Conservation (phyloP, 2,329 filamentous ascomycete genomes). For the Fusarium sp. region DNA sequence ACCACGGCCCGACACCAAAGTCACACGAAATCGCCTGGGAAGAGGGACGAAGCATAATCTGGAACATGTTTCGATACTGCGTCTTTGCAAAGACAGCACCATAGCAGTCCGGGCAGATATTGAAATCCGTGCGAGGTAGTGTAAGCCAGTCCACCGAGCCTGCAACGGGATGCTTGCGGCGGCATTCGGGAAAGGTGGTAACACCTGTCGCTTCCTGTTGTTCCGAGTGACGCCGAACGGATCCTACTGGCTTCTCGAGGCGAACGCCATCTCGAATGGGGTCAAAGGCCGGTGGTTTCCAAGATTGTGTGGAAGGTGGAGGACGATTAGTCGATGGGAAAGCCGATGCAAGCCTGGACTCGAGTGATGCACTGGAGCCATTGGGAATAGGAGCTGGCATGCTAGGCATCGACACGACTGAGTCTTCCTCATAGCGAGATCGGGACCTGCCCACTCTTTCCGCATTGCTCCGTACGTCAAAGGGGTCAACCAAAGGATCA, state of each 20-base stretch:
- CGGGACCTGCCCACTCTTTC: constrained; percentile 36
- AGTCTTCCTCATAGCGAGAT: constrained; percentile 36
- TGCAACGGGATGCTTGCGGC: constrained; percentile 69
- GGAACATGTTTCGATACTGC: constrained; percentile 74
- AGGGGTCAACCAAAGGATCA: constrained; percentile 41
- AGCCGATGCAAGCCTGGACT: constrained; percentile 34
- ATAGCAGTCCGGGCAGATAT: constrained; percentile 87
- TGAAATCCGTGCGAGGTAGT: constrained; percentile 76
- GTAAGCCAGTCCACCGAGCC: constrained; percentile 85
- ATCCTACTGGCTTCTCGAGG: constrained; percentile 56
- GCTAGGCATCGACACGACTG: constrained; percentile 41
- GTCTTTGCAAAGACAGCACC: constrained; percentile 74
- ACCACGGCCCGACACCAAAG: constrained; percentile 82
- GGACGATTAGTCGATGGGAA: constrained; percentile 42
- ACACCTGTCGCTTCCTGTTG: constrained; percentile 45
- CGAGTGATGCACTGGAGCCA: constrained; percentile 41
- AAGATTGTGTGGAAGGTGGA: constrained; percentile 49
- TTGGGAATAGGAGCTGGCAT: constrained; percentile 41
- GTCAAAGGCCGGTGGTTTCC: constrained; percentile 61
- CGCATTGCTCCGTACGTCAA: constrained; percentile 32
- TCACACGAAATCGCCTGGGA: constrained; percentile 76
- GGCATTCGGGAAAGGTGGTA: constrained; percentile 73
- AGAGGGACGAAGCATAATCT: constrained; percentile 65
- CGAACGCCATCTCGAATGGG: constrained; percentile 51
- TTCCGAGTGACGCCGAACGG: constrained; percentile 67